Conservation (phyloP, 2,329 filamentous ascomycete genomes). For the Diatrype stigma region DNA sequence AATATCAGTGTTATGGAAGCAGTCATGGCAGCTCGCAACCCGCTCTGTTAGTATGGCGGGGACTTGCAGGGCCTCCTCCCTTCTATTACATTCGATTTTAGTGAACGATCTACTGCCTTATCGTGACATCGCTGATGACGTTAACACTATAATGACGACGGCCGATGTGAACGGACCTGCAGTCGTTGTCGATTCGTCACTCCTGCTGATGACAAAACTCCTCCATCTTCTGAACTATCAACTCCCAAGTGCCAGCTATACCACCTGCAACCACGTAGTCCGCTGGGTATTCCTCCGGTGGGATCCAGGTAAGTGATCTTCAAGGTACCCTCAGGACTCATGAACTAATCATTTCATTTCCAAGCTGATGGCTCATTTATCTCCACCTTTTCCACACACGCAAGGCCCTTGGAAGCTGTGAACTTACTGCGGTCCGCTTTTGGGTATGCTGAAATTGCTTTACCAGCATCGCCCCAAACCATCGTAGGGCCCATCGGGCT, state of each 20-base stretch:
- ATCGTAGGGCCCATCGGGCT: conserved; percentile 48
- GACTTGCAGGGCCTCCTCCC: conserved; percentile 73
- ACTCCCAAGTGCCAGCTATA: conserved; percentile 63
- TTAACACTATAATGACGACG: conserved; percentile 68
- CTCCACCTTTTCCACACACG: conserved; percentile 59
- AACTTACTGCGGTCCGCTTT: conserved; percentile 68
- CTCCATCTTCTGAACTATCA: conserved; percentile 62
- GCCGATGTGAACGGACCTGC: conserved; percentile 80
- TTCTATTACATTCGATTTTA: conserved; percentile 66
- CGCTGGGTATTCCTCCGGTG: conserved; percentile 80
- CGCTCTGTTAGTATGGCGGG: conserved; percentile 66
- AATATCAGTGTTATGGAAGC: conserved; percentile 57
- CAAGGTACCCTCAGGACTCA: background rate
- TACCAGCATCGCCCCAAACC: conserved; percentile 28
- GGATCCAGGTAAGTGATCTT: conserved; percentile 63
- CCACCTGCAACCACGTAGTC: conserved; percentile 67
- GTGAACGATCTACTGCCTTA: conserved; percentile 63
- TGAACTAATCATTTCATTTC: conserved; percentile 13
- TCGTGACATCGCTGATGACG: conserved; percentile 61
- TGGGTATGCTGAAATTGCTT: conserved; percentile 39
- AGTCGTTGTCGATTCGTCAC: conserved; percentile 72
- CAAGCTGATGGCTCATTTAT: conserved; percentile 64
- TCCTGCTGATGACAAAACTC: conserved; percentile 67
- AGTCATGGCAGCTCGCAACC: conserved; percentile 70
- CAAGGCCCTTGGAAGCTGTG: conserved; percentile 61